Conservation (phyloP, 495 filamentous ascomycete genomes). For the Monascus purpureus region DNA sequence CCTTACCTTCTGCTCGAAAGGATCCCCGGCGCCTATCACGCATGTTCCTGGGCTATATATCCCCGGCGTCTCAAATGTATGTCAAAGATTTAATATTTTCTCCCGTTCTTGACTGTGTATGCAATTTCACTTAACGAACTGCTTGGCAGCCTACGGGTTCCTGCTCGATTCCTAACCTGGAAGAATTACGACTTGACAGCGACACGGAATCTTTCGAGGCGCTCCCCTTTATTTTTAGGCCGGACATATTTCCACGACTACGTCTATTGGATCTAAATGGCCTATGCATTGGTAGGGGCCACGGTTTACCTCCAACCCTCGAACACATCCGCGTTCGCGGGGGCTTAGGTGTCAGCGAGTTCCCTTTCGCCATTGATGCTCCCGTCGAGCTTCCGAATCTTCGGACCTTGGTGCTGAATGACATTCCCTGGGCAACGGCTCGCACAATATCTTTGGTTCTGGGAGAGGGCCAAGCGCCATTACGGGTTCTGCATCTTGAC, state of each 20-base stretch:
- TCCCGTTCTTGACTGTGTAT: too few species aligned
- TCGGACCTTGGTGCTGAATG: conserved; percentile 17
- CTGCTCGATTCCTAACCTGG: conserved; percentile 19
- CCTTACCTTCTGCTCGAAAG: conserved; percentile 14
- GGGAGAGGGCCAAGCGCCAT: conserved; percentile 8
- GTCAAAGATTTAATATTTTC: too few species aligned
- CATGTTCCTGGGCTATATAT: too few species aligned
- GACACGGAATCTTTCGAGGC: conserved; percentile 9
- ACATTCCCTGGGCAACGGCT: conserved; percentile 11
- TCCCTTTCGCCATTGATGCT: conserved; percentile 4
- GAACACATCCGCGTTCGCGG: conserved; percentile 18
- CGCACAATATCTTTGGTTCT: conserved; percentile 9
- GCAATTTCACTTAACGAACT: too few species aligned
- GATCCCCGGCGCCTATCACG: conserved; percentile 1
- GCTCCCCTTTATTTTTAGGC: too few species aligned
- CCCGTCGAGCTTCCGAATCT: conserved; percentile 14
- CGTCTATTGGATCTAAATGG: conserved; percentile 19
- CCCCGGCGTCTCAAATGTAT: too few species aligned
- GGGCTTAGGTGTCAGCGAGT: conserved; percentile 8
- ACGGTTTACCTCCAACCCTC: conserved; percentile 16
- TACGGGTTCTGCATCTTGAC: conserved; percentile 17
- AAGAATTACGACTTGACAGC: conserved; percentile 21
- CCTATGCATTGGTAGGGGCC: conserved; percentile 7
- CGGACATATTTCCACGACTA: conserved; percentile 9
- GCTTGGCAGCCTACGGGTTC: conserved; percentile 3